phyloP scores from a whole-genome alignment of 805 yeast species.

The Lipomyces sp. region DNA sequence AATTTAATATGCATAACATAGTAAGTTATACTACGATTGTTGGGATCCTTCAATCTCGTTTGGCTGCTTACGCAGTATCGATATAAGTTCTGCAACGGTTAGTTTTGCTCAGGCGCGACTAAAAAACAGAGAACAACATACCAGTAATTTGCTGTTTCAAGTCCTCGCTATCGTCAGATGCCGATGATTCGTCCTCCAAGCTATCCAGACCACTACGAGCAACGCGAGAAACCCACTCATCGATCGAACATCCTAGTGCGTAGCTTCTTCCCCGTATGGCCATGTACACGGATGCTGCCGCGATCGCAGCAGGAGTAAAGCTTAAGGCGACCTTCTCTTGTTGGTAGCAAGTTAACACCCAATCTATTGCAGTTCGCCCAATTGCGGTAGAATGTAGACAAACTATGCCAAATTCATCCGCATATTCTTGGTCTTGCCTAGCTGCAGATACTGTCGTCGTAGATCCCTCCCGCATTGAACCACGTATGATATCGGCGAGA shows the following conservation, averaged over 20 bases:
- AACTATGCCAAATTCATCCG: conserved; percentile 26
- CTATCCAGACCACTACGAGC: background rate
- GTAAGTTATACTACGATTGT: background rate
- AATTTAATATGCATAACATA: background rate
- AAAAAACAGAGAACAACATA: background rate
- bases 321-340: conserved; percentile 1
- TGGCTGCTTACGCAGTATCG: background rate
- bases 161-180: background rate
- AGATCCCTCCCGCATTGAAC: conserved; percentile 9
- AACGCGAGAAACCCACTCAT: background rate
- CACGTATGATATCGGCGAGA: conserved; percentile 12
- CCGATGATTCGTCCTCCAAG: background rate
- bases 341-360: conserved; percentile 13
- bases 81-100: background rate
- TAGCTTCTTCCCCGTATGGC: conserved; percentile 13
- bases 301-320: conserved; percentile 9
- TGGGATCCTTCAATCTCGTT: background rate
- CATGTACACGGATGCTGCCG: conserved; percentile 25
- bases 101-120: background rate
- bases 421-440: conserved; percentile 13
- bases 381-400: conserved; percentile 13
- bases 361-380: conserved; percentile 15
- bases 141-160: background rate
- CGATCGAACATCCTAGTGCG: background rate
- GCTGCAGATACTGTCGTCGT: conserved; percentile 6